Conservation (phyloP, 2,329 filamentous ascomycete species). For the Leptodontidium sp. region DNA sequence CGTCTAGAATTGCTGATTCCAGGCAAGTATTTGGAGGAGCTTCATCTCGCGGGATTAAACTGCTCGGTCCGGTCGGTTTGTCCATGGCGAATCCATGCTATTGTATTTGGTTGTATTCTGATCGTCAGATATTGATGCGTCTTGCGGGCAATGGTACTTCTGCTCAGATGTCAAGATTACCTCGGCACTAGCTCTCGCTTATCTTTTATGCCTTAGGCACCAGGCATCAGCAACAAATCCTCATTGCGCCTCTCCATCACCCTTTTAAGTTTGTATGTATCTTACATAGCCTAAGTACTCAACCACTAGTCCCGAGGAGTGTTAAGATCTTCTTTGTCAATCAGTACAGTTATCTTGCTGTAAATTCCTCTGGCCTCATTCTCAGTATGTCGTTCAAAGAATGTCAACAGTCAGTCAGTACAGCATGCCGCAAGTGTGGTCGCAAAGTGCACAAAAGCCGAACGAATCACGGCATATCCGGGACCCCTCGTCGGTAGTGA, state of each 20-base stretch:
- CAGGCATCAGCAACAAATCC: background rate
- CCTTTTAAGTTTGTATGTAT: too few species aligned
- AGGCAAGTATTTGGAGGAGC: background rate
- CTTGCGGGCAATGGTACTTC: background rate
- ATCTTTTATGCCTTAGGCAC: background rate
- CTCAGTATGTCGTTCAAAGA: too few species aligned
- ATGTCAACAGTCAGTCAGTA: background rate
- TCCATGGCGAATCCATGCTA: background rate
- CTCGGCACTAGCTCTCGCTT: slow-evolving; percentile 7
- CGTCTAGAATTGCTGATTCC: background rate
- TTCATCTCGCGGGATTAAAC: background rate
- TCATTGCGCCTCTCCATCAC: too few species aligned
- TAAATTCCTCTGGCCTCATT: too few species aligned
- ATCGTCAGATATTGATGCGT: background rate
- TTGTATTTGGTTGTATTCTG: background rate
- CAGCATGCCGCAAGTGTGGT: background rate
- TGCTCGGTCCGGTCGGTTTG: background rate
- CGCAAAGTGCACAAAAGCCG: slow-evolving; percentile 19
- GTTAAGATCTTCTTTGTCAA: too few species aligned
- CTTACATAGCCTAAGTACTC: too few species aligned
- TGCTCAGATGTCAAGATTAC: background rate
- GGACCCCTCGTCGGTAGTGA: slow-evolving; percentile 35
- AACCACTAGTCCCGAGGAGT: too few species aligned
- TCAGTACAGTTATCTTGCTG: background rate
- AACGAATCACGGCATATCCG: slow-evolving; percentile 19